These are phyloP conservation scores for Pythium coloratum DNA, from an alignment of 352 stramenopile species.

Conservation along the genomic window DNA sequence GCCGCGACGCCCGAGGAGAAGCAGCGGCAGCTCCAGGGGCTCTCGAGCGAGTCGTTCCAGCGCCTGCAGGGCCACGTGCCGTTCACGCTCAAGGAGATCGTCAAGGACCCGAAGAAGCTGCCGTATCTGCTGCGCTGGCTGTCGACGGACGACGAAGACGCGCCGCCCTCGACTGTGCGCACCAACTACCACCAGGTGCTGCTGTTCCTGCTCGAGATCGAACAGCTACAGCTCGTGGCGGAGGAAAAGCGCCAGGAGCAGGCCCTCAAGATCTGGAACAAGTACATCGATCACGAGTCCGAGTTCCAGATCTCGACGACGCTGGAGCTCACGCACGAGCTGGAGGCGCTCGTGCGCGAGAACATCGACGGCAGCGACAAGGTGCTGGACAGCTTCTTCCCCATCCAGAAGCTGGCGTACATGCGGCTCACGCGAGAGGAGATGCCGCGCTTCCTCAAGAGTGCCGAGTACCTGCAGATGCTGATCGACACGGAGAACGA, in stretches of 20 bases:
- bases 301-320: constrained; percentile 85
- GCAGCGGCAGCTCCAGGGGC: constrained; percentile 44
- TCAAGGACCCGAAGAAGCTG: constrained; percentile 86
- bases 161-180: constrained; percentile 20
- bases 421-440: constrained; percentile 81
- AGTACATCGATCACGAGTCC: constrained; percentile 80
- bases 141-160: constrained; percentile 43
- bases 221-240: constrained; percentile 73
- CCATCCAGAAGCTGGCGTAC: constrained; percentile 84
- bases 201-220: constrained; percentile 82
- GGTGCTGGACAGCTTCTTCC: constrained; percentile 76
- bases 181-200: constrained; percentile 83
- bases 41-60: constrained; percentile 66
- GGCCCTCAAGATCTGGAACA: constrained; percentile 82
- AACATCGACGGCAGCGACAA: constrained; percentile 53
- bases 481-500: constrained; percentile 80
- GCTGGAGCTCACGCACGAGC: constrained; percentile 72
- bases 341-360: constrained; percentile 74
- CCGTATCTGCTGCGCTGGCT: constrained; percentile 82
- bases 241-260: constrained; percentile 68
- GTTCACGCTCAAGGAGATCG: constrained; percentile 82
- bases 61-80: constrained; percentile 75
- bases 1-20: constrained; percentile 32
- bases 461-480: constrained; percentile 83
- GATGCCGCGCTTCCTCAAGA: constrained; percentile 84